Conservation (phyloP, 2,329 filamentous ascomycete genomes). For the Berkeleyomyces basicola region DNA sequence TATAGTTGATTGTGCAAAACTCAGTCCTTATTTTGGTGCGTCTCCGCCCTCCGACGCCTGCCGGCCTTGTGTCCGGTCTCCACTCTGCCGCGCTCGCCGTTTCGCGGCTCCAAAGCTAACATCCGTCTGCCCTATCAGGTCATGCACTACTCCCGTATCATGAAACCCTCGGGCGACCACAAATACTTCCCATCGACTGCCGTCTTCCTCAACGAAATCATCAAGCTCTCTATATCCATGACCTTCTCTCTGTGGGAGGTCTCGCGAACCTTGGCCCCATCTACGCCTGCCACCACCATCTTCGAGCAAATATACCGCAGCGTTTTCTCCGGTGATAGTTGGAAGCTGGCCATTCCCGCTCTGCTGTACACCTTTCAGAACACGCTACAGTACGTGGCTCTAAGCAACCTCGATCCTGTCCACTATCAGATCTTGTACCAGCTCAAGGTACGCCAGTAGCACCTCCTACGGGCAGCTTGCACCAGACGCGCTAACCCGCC, state of each 20-base stretch:
- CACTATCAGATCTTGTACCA: constrained; percentile 91
- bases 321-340: constrained; percentile 80
- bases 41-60: not conserved
- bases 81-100: not conserved
- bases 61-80: not conserved
- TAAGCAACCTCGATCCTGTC: constrained; percentile 80
- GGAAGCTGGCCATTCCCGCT: constrained; percentile 85
- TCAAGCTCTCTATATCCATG: constrained; percentile 75
- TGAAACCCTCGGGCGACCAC: constrained; percentile 69
- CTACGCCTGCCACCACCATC: constrained; percentile 63
- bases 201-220: constrained; percentile 80
- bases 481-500: not conserved
- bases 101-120: not conserved
- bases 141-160: constrained; percentile 87
- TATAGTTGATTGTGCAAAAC: constrained; percentile 57
- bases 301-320: constrained; percentile 64
- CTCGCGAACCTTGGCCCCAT: constrained; percentile 58
- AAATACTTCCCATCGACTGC: constrained; percentile 89
- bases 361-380: constrained; percentile 83
- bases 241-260: constrained; percentile 80
- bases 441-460: constrained; percentile 45
- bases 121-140: constrained; percentile 34
- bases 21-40: constrained; percentile 53
- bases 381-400: constrained; percentile 78
- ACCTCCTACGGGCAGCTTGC: not conserved